Evolutionary conservation across 805 yeast genomes (phyloP).

Genomic region (Lipomyces mesembrius): DNA sequence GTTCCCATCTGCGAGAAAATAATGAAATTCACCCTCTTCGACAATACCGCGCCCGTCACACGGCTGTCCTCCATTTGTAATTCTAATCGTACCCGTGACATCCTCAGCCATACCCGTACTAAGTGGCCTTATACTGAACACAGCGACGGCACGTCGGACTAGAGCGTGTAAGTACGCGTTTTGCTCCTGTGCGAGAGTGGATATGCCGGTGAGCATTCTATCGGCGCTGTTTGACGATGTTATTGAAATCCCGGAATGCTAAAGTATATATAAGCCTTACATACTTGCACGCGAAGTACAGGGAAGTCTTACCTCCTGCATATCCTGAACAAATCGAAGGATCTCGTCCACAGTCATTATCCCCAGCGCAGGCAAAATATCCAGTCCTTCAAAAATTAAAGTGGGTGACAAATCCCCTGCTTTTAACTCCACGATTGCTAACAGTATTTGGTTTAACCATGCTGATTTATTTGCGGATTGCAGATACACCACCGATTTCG

Average conservation of each 20-base stretch:
- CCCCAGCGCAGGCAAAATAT: constrained; percentile 20
- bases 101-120: constrained; percentile 35
- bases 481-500: constrained; percentile 7
- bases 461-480: constrained; percentile 1
- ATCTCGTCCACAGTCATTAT: constrained; percentile 11
- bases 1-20: constrained; percentile 34
- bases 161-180: constrained; percentile 6
- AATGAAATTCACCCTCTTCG: constrained; percentile 26
- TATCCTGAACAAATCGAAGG: constrained; percentile 12
- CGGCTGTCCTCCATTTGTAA: constrained; percentile 30
- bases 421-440: not conserved
- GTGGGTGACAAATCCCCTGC: constrained; percentile 3
- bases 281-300: not conserved
- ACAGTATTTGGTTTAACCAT: constrained; percentile 18
- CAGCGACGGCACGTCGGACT: constrained; percentile 20
- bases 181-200: constrained; percentile 16
- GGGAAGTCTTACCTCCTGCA: constrained; percentile 18
- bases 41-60: not conserved
- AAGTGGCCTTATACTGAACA: constrained; percentile 33
- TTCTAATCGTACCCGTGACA: constrained; percentile 32
- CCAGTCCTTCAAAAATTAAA: constrained; percentile 30
- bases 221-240: not conserved
- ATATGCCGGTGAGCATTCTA: not conserved
- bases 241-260: constrained; percentile 3
- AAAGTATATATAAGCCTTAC: not conserved